Base-by-base conservation (phyloP, 495 filamentous ascomycete genomes). In the Viridothelium virens region DNA sequence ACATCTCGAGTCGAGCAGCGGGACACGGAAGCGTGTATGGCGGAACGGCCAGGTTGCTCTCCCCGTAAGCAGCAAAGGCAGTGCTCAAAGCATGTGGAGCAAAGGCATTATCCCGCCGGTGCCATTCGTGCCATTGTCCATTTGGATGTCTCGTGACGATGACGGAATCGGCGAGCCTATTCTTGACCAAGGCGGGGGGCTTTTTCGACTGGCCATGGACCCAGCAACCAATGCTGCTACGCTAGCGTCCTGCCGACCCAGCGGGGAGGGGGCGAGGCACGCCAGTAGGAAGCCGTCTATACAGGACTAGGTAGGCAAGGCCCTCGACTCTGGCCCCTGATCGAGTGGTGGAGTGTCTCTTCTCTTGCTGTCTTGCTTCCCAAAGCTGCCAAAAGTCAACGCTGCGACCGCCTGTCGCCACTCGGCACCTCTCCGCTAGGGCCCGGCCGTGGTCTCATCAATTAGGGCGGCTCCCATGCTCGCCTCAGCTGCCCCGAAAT, bases 111-210 rank as follows among this genome's bases (percentile, higher is more conserved):
- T 25, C 25, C 25, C 25, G 25, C 25, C 25, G 25, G 25, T 25
- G 25, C 25, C 25, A 25, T 25, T 25, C 25, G 25, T 25, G 25
- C 25, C 25, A 5, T 59, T 33, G 53, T 59, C 25, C 53, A 14
- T 36, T 59, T 33, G 18, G 25, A 33, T 9, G 53, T 59, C 53
- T 59, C 5, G 53, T 59, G 53, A 59, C 53, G 53, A 59, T 59
- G 53, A 59, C 53, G 53, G 53, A 59, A 59, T 36, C 4, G 33
- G 53, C 53, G 53, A 59, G 53, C 53, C 53, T 59, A 59, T 59
- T 59, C 53, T 10, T 59, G n/a, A 5, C 36, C 25, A 18, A n/a
- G 5, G 18, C 11, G 53, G 11, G 48, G 48, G 53, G 53, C 53
- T 59, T 59, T 59, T 59, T 18, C 5, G 11, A 59, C 53, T 18